Evolutionary conservation across 148 eudicot genomes (phyloP).

Genomic region (Chenopodium formosanum): DNA sequence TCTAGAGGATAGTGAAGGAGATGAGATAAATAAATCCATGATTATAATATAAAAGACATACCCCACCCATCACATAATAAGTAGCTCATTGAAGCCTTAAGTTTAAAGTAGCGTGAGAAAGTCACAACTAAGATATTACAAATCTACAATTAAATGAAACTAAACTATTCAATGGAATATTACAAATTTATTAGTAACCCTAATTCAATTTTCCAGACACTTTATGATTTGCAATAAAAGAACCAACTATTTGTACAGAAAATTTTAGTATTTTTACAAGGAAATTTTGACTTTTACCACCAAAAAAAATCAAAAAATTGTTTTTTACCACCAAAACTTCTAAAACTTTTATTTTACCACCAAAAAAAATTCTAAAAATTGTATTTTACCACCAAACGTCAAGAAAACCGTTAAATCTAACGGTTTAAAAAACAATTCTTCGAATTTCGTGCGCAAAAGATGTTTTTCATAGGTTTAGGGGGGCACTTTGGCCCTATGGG

Average conservation of each 20-base stretch:
- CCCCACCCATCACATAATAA: background rate
- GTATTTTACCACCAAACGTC: too few relatives aligned
- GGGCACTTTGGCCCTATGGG: too few relatives aligned
- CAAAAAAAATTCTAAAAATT: too few relatives aligned
- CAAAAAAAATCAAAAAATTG: too few relatives aligned
- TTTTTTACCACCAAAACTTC: too few relatives aligned
- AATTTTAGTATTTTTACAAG: background rate
- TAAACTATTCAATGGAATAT: background rate
- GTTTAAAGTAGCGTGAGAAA: background rate
- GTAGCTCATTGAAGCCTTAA: background rate
- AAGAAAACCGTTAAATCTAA: too few relatives aligned
- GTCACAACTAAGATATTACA: background rate
- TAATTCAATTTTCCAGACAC: background rate
- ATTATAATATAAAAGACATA: background rate
- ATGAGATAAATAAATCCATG: slow-evolving; percentile 10
- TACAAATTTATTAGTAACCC: background rate
- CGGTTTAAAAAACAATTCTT: too few relatives aligned
- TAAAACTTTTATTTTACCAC: too few relatives aligned
- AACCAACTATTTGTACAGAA: background rate
- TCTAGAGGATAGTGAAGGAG: slow-evolving; percentile 39
- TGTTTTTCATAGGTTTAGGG: too few relatives aligned
- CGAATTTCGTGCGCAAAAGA: too few relatives aligned
- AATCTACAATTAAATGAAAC: background rate
- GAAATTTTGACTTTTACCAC: too few relatives aligned
- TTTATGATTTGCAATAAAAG: background rate